Base-by-base conservation (phyloP, 495 filamentous ascomycete genomes). In the Neurospora tetrasperma region DNA sequence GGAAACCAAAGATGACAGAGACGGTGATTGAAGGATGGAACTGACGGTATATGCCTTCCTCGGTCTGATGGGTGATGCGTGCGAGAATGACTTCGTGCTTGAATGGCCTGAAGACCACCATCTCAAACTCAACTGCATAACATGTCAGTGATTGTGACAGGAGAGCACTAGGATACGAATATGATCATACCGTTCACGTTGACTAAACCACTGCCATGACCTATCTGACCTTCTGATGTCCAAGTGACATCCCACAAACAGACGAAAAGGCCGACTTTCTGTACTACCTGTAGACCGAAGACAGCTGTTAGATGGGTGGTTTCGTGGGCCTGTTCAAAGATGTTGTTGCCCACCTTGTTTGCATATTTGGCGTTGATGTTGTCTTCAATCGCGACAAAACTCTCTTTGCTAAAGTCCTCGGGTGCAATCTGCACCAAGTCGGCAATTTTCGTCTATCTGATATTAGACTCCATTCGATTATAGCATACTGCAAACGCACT, bases 321-420 rank as follows among this genome's bases (percentile, higher is more conserved):
- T 16, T 18, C 12, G 18, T 35, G n/a, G 31, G 42, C 20, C 44
- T 9, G 39, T 5, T 59, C 11, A 74, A 75, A n/a, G 31, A 11
- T 20, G 16, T 39, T n/a, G 8, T 27, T 9, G 16, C 84, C 72
- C 70, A 93, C 92, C 81, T 94, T 95, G 84, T 99, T 96, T 70
- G 95, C 89, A 81, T 97, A 99, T 83, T 98, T 99, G 72, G 89
- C 87, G 76, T 98, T 97, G 83, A 99, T 94, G 74, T 92, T 93
- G 80, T 98, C 94, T 81, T 97, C 93, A 73, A 99, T 90, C 3
- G 93, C 92, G 42, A 91, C 86, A 7, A 85, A 83, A 76, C 92
- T 94, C 69, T 89, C 86, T 77, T 94, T 95, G 43, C 88, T 84
- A 78, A 98, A 96, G 77, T 97, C 92, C 77, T 93, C 85, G 3